Conservation (phyloP, 208 protist species). For the Strigomonas culicis region DNA sequence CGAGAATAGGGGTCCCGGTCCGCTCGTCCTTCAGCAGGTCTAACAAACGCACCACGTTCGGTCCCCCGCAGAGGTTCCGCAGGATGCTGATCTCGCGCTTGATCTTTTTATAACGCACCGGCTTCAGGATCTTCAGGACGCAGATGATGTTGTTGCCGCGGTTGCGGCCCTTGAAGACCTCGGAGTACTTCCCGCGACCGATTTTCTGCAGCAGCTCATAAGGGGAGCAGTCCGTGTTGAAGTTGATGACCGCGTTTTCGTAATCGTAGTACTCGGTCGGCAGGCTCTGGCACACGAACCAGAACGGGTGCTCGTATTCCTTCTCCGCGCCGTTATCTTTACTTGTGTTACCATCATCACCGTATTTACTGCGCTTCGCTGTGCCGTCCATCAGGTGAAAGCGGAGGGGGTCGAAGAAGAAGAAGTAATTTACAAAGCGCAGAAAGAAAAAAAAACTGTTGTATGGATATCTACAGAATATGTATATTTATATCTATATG, state of each 20-base stretch:
- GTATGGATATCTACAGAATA: neutral
- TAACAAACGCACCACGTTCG: conserved; percentile 98
- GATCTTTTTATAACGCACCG: conserved; percentile 99
- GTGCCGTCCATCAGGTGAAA: neutral
- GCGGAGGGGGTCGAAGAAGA: neutral
- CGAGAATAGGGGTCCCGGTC: conserved; percentile 95
- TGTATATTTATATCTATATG: neutral
- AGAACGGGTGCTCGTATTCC: conserved; percentile 68
- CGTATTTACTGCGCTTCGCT: neutral
- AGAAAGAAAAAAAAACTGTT: conserved; percentile 1
- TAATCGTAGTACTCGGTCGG: conserved; percentile 94
- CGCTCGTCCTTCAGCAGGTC: conserved; percentile 96
- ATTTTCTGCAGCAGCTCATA: conserved; percentile 97
- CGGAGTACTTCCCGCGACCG: conserved; percentile 98
- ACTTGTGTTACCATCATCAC: neutral
- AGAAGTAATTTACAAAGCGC: neutral
- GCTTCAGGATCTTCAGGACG: conserved; percentile 99
- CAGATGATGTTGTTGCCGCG: conserved; percentile 85
- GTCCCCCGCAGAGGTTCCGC: conserved; percentile 97
- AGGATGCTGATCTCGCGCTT: conserved; percentile 98
- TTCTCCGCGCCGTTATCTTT: no score
- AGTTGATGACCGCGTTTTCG: conserved; percentile 79
- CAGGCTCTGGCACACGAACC: conserved; percentile 64
- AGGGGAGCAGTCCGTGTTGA: conserved; percentile 83
- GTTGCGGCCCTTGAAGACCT: conserved; percentile 98